Percentiles rank a stretch among this genome's conserved stretches.
These are phyloP conservation scores for Triangularia verruculosa DNA, from an alignment of 2,329 filamentous ascomycete species.

Conservation along the genomic window DNA sequence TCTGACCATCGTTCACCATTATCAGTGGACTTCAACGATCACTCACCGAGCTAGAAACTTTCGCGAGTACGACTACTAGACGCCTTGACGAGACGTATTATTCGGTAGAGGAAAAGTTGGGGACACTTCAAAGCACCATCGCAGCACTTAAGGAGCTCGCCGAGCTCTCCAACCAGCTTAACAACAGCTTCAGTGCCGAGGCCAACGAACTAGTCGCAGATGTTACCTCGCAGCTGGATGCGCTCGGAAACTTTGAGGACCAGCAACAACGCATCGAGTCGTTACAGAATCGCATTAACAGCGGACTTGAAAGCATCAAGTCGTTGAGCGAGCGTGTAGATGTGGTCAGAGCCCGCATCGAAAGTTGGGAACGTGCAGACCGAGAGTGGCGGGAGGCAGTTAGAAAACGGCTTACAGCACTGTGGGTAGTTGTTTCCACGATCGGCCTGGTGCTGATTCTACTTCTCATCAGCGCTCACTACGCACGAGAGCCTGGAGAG, in stretches of 20 bases:
- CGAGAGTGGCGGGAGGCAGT: constrained; percentile 66
- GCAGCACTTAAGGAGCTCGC: constrained; percentile 65
- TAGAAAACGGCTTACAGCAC: constrained; percentile 56
- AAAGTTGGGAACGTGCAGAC: constrained; percentile 66
- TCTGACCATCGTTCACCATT: not conserved
- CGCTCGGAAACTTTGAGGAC: constrained; percentile 59
- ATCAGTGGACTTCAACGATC: constrained; percentile 51
- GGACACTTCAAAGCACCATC: constrained; percentile 62
- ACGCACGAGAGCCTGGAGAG: constrained; percentile 19
- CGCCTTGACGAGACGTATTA: constrained; percentile 74
- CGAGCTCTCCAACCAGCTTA: constrained; percentile 55
- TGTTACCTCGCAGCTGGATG: constrained; percentile 56
- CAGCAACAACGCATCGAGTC: constrained; percentile 62
- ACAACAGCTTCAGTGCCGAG: constrained; percentile 58
- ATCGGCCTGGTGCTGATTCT: constrained; percentile 48
- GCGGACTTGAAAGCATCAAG: constrained; percentile 58
- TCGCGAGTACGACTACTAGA: constrained; percentile 61
- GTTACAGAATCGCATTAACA: constrained; percentile 59
- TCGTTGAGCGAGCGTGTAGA: constrained; percentile 62
- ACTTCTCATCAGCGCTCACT: constrained; percentile 39
- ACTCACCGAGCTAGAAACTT: constrained; percentile 52
- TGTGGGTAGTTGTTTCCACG: constrained; percentile 59
- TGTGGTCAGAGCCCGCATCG: constrained; percentile 60
- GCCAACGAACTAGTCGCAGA: constrained; percentile 59
- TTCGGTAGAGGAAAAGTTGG: constrained; percentile 66